Conservation (phyloP, 352 stramenopile species). For the Phytophthora syringae region DNA sequence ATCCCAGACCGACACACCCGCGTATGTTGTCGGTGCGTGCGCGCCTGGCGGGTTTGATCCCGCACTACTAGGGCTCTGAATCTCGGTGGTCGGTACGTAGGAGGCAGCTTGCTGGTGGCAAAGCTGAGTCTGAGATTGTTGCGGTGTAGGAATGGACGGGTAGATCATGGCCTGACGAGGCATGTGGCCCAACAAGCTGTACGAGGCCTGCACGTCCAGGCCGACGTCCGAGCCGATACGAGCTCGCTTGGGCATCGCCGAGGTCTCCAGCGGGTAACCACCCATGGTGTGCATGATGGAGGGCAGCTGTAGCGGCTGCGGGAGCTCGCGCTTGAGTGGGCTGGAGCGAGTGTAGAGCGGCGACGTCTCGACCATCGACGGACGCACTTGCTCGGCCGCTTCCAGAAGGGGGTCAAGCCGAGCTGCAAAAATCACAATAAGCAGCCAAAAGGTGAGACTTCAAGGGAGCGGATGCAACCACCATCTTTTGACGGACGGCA, state of each 20-base stretch:
- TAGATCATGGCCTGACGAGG: constrained; percentile 42
- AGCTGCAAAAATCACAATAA: constrained; percentile 46
- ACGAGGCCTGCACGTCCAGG: constrained; percentile 39
- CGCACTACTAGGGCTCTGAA: constrained; percentile 27
- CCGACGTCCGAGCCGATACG: constrained; percentile 44
- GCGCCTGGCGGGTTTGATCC: constrained; percentile 19
- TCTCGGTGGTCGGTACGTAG: constrained; percentile 19
- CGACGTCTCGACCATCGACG: constrained; percentile 25
- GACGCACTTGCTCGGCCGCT: constrained; percentile 59
- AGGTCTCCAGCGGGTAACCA: constrained; percentile 39
- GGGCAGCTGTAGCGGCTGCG: constrained; percentile 28
- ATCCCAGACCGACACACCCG: constrained; percentile 64
- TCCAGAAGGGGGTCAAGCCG: constrained; percentile 65
- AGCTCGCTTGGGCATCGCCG: constrained; percentile 36
- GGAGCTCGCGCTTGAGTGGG: constrained; percentile 34
- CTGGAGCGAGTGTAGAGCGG: constrained; percentile 22
- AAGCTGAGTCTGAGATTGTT: constrained; percentile 8
- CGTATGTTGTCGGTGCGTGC: constrained; percentile 5
- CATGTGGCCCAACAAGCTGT: constrained; percentile 35
- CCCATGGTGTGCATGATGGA: constrained; percentile 54
- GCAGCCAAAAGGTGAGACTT: constrained; percentile 28
- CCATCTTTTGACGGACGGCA: constrained; percentile 10
- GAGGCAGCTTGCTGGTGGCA: constrained; percentile 8
- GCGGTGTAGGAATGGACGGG: constrained; percentile 21
- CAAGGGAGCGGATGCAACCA: constrained; percentile 19